phyloP scores from a whole-genome alignment of 2,329 filamentous ascomycete species.

The Sclerotinia subarctica region DNA sequence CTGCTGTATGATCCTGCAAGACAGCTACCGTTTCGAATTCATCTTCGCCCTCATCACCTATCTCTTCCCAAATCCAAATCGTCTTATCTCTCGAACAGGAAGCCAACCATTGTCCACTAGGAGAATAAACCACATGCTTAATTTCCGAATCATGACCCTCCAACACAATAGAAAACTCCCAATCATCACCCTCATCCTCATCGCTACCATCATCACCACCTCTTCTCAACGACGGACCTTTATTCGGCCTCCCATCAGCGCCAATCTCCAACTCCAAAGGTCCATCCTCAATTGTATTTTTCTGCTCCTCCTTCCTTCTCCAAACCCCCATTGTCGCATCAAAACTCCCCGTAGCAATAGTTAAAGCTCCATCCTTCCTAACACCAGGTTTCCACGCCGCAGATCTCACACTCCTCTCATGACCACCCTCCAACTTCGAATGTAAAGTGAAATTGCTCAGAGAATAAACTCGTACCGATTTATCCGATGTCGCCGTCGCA shows the following conservation, averaged over 20 bases:
- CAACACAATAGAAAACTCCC: constrained; percentile 87
- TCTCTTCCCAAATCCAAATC: constrained; percentile 98
- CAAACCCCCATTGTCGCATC: constrained; percentile 86
- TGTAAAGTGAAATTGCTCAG: constrained; percentile 76
- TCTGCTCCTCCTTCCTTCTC: constrained; percentile 54
- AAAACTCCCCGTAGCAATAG: constrained; percentile 89
- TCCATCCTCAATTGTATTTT: constrained; percentile 24
- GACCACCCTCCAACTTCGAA: constrained; percentile 77
- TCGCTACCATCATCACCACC: constrained; percentile 40
- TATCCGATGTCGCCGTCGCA: constrained; percentile 83
- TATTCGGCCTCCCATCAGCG: constrained; percentile 23
- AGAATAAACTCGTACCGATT: constrained; percentile 85
- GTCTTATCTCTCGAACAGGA: constrained; percentile 91
- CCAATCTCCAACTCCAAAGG: constrained; percentile 47
- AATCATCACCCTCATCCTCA: constrained; percentile 66
- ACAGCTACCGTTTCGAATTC: constrained; percentile 97
- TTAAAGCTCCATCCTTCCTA: constrained; percentile 58
- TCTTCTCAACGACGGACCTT: constrained; percentile 29
- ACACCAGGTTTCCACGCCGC: constrained; percentile 82
- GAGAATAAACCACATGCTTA: constrained; percentile 72
- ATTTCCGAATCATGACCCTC: constrained; percentile 96
- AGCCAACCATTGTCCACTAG: constrained; percentile 74
- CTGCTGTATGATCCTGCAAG: constrained; percentile 87
- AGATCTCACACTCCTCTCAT: constrained; percentile 83
- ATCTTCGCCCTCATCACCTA: constrained; percentile 74